Conservation (phyloP, 345 rosid genomes). For the Rhizophora mangle region DNA sequence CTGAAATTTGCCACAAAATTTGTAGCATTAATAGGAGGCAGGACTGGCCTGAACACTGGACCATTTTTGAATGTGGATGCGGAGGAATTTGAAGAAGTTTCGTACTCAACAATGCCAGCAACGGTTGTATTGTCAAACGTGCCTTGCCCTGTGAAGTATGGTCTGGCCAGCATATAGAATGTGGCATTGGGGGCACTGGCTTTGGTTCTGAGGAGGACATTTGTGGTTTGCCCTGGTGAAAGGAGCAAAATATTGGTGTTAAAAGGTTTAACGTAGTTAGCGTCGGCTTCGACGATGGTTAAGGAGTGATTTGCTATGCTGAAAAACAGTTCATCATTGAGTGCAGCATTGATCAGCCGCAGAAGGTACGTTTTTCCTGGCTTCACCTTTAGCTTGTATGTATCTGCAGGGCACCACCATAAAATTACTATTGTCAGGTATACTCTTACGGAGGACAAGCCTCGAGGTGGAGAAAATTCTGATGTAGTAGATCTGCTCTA, state of each 20-base stretch:
- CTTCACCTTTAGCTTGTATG: constrained; percentile 57
- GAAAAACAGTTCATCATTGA: constrained; percentile 71
- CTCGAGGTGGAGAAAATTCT: not conserved
- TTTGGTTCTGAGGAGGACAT: constrained; percentile 61
- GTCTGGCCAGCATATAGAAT: constrained; percentile 65
- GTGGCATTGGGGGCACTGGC: constrained; percentile 42
- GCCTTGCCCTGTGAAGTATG: constrained; percentile 66
- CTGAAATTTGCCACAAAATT: constrained; percentile 42
- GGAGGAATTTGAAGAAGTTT: constrained; percentile 13
- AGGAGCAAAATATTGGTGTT: constrained; percentile 40
- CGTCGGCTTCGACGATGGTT: constrained; percentile 75
- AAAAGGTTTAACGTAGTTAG: constrained; percentile 70
- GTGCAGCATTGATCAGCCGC: constrained; percentile 72
- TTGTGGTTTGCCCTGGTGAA: constrained; percentile 73
- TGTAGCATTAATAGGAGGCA: constrained; percentile 61
- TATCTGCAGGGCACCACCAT: constrained; percentile 37
- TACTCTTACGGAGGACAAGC: not conserved
- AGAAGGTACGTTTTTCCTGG: constrained; percentile 69
- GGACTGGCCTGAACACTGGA: constrained; percentile 37
- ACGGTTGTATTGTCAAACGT: constrained; percentile 63
- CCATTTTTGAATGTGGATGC: constrained; percentile 18
- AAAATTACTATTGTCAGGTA: not conserved
- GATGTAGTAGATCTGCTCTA: no score
- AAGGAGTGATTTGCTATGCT: constrained; percentile 67
- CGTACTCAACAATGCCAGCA: constrained; percentile 63